These are phyloP conservation scores for Dispira simplex DNA, from an alignment of 192 early-diverging fungal species.

Conservation along the genomic window DNA sequence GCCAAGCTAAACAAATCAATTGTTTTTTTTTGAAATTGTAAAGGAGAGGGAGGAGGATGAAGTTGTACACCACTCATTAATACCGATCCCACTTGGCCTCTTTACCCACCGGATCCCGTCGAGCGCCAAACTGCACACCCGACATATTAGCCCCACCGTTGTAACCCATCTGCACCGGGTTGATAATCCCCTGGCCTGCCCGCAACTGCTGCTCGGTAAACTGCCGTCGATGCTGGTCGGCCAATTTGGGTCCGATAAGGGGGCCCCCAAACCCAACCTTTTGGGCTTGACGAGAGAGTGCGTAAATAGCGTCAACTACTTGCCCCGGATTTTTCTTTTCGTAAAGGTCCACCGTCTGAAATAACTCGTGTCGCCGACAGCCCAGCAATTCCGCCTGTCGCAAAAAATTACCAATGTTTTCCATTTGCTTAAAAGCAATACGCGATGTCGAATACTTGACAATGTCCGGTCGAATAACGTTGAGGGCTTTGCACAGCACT, in stretches of 20 bases:
- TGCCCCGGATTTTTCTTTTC: constrained; percentile 53
- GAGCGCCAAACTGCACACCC: not conserved
- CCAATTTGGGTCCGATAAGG: constrained; percentile 56
- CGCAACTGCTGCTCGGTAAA: not conserved
- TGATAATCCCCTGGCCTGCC: not conserved
- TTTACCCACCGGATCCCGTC: not conserved
- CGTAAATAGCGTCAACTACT: constrained; percentile 58
- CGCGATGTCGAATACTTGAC: constrained; percentile 43
- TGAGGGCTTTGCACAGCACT: constrained; percentile 38
- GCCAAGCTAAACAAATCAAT: too few species aligned
- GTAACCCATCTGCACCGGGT: constrained; percentile 10
- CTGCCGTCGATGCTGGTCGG: constrained; percentile 35
- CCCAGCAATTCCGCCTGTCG: constrained; percentile 40
- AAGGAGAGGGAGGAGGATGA: too few species aligned
- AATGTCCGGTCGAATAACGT: constrained; percentile 24
- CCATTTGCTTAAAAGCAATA: constrained; percentile 78
- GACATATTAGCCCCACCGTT: constrained; percentile 9
- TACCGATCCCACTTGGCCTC: not conserved
- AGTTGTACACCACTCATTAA: not conserved
- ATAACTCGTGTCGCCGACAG: constrained; percentile 51
- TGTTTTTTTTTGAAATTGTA: too few species aligned
- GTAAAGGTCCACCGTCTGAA: constrained; percentile 72
- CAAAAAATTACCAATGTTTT: constrained; percentile 67
- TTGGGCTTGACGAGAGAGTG: constrained; percentile 50
- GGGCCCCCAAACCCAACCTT: constrained; percentile 32